Base-by-base conservation (phyloP, 768 basidiomycete genomes). In the Leccinum subgranulosum region DNA sequence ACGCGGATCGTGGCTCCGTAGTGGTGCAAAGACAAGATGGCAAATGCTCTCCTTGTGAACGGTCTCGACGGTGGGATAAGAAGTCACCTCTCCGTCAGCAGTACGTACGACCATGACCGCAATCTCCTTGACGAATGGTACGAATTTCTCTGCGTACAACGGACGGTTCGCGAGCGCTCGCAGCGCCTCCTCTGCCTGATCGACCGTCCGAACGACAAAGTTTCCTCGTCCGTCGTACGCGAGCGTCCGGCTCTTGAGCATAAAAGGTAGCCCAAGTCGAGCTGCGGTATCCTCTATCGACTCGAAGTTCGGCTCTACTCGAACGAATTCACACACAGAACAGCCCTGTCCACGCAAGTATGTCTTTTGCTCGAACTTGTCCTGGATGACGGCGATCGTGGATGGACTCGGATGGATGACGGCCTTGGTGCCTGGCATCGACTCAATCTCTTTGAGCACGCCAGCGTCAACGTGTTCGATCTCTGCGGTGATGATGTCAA, bases 161-260 rank as follows among this genome's bases (percentile, higher is more conserved):
- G 90, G 86, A 2, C 91, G 78, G 56, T 86, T 79, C 3, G 78
- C 80, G 14, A 93, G 83, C 2, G 76, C 71, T 1, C 74, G 60
- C 33, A 85, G 77, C 1, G 84, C 81, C 17, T 84, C 77, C 49
- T 76, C 73, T 2, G 78, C 78, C 31, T 88, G 77, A 9, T 77
- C 73, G 9, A 81, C 59, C 17, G 83, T 76, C 19, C 79, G 79
- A 28, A 98, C 68, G 34, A 87, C 86, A 65, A 83, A 94, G 72
- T 99, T 99, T 6, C 97, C 97, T 56, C 93, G 79, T 3, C 97
- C 97, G 67, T 98, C 96, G 70, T 99, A 99, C 0, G 95, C 97
- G 55, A 95, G 76, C 0, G 92, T 96, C n/a, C 92, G 81, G 58
- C 88, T 92, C 76, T 99, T 98, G 59, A 99, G 81, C 95, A 99